Evolutionary conservation across 345 rosid genomes (phyloP).

Genomic region (Lagerstroemia speciosa): DNA sequence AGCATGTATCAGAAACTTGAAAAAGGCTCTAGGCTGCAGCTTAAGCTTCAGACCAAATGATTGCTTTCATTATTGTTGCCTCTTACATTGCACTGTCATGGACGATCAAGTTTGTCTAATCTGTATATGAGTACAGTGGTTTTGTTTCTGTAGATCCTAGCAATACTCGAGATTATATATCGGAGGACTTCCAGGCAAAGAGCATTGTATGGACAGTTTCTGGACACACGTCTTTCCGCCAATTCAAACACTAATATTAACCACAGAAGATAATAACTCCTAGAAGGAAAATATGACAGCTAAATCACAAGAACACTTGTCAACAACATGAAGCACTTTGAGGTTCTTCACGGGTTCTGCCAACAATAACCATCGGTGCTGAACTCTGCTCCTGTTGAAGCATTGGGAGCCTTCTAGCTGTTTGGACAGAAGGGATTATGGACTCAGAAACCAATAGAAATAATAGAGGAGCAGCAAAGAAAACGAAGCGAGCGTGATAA

Average conservation of each 20-base stretch:
- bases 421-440: neutral
- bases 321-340: constrained; percentile 41
- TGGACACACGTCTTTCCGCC: neutral
- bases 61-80: neutral
- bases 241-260: neutral
- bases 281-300: neutral
- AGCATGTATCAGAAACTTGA: neutral
- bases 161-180: too few relatives aligned
- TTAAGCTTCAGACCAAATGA: neutral
- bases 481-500: neutral
- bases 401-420: constrained; percentile 56
- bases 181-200: too few relatives aligned
- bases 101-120: neutral
- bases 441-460: neutral
- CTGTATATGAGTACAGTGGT: neutral
- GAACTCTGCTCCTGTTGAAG: constrained; percentile 54
- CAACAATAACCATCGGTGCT: constrained; percentile 40
- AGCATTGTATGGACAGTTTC: neutral
- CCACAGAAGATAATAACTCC: neutral
- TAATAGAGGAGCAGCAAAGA: neutral
- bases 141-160: neutral
- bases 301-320: neutral
- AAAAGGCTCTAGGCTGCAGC: neutral
- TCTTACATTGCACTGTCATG: neutral
- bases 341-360: constrained; percentile 26